phyloP scores from a whole-genome alignment of 176 grass and related monocot genomes.

The Panicum miliaceum region DNA sequence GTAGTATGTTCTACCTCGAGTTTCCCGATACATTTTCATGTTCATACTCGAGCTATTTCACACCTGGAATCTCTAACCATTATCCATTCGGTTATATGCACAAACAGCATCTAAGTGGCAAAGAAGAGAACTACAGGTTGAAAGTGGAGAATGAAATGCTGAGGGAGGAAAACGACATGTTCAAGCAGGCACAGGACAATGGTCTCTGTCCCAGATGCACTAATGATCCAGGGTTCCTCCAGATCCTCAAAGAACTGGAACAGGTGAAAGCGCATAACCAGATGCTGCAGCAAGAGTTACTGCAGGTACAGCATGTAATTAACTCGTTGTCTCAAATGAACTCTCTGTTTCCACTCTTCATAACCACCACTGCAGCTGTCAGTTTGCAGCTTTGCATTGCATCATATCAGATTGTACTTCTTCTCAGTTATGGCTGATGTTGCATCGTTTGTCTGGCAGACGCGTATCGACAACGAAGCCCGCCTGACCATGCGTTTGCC shows the following conservation, averaged over 20 bases:
- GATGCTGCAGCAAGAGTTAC: constrained; percentile 48
- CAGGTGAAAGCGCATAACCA: constrained; percentile 43
- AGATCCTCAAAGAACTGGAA: constrained; percentile 39
- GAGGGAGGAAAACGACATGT: constrained; percentile 41
- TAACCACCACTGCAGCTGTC: neutral
- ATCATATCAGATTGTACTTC: neutral
- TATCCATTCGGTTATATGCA: constrained; percentile 12
- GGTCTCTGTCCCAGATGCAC: constrained; percentile 41
- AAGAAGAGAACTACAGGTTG: constrained; percentile 61
- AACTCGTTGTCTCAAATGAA: neutral
- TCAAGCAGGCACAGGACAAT: constrained; percentile 25
- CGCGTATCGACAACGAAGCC: neutral
- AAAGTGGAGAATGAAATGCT: constrained; percentile 62
- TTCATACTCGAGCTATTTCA: neutral
- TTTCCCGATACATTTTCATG: neutral
- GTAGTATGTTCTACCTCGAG: no score
- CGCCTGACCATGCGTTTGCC: neutral
- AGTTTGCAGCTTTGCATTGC: constrained; percentile 4
- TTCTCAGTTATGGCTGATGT: constrained; percentile 4
- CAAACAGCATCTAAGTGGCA: constrained; percentile 48
- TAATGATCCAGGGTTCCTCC: neutral
- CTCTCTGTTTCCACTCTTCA: neutral
- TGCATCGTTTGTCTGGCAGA: constrained; percentile 29
- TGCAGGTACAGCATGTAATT: constrained; percentile 37
- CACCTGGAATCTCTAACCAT: constrained; percentile 23